Conservation (phyloP, 2,329 filamentous ascomycete species). For the Saccharata proteae region DNA sequence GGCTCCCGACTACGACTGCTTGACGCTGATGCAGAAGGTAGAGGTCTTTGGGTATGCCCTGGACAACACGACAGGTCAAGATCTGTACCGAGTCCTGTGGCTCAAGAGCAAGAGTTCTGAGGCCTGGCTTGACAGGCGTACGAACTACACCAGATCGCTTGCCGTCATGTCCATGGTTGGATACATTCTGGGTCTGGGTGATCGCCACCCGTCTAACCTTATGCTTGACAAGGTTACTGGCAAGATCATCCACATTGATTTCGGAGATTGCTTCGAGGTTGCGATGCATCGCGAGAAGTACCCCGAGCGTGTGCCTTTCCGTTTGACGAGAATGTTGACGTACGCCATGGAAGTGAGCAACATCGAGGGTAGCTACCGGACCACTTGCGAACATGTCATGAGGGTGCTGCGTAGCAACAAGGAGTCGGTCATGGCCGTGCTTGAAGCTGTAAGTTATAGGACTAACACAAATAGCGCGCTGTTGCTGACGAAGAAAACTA, state of each 20-base stretch:
- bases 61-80: conserved; percentile 97
- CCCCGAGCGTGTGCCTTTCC: conserved; percentile 93
- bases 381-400: conserved; percentile 98
- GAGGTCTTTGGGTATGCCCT: conserved; percentile 98
- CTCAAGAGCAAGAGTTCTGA: conserved; percentile 98
- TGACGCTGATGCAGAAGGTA: conserved; percentile 99
- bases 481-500: no score
- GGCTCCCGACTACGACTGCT: conserved; percentile 96
- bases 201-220: conserved; percentile 93
- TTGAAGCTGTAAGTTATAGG: conserved; percentile 89
- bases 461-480: no score
- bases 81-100: conserved; percentile 96
- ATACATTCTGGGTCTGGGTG: conserved; percentile 92
- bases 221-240: conserved; percentile 94
- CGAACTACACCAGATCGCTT: conserved; percentile 95
- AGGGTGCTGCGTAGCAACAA: conserved; percentile 92
- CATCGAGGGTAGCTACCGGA: conserved; percentile 96
- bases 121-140: conserved; percentile 91
- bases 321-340: conserved; percentile 94
- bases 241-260: conserved; percentile 97
- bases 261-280: conserved; percentile 98
- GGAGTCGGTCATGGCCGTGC: conserved; percentile 93
- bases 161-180: conserved; percentile 99
- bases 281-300: conserved; percentile 99
- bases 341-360: conserved; percentile 99